Evolutionary conservation across 805 yeast species (phyloP), one percentile per base, ranked within the genome.

Genomic region (Candida rishiriensis): DNA sequence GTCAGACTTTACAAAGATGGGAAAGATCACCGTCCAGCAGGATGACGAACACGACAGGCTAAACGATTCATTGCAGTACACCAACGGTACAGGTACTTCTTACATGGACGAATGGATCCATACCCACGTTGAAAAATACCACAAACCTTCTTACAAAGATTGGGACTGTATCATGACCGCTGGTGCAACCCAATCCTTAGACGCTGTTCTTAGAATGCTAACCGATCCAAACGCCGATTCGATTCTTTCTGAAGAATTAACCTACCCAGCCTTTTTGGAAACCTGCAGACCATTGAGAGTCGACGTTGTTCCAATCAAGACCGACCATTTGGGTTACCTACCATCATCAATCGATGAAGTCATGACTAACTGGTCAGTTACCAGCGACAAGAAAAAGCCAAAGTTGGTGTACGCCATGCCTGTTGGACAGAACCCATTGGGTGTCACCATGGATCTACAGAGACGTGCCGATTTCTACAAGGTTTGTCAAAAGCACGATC

Each of bases 161-260:
- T 90, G 96, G 96, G 83, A 76, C 52, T 64, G 79, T 30, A 65
- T 88, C 32, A 65, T 82, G 51, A 77, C 88, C 40, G 76, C 83
- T 11, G 98, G 98, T 52, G 88, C 87, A 69, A 90, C 97, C n/a
- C 88, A 86, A 64, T 78, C 87, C 6, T 83, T 95, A 83, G 97
- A 90, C 56, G 76, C 93, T 3, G 73, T 81, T 18, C 73, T 91
- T 59, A 78, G 97, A 64, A 79, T 90, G 29, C 79, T 91, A 57
- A 72, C 82, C 56, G 70, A 80, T 59, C 79, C 83, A 47, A 95
- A 91, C 36, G 58, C 49, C 31, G 99, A 91, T 60, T 68, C 82
- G n/a, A 75, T 91, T 41, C 67, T 91, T 48, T 84, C 83, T 30
- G 98, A 91, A 65, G 88, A 85, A 57, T 80, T 77, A 67, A 72